Evolutionary conservation across 768 basidiomycete species (phyloP), one percentile per base, ranked within the genome.

Genomic region (Rhizopogon roseolus): DNA sequence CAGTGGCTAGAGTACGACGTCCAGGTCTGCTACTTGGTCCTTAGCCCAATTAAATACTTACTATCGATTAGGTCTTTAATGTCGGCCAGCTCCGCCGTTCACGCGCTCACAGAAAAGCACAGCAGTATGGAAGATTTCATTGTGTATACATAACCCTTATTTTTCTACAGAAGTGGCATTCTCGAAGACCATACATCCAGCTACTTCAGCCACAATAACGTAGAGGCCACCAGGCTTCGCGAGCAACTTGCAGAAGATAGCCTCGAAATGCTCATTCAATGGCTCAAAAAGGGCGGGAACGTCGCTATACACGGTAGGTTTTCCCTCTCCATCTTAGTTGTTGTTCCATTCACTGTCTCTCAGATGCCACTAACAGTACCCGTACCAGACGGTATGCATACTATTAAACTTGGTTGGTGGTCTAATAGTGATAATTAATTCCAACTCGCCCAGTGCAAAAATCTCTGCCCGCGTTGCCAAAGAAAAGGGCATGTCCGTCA

Each of bases 1-100:
- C 60, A 98, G 94, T 99, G 97, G 97, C 80, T 99, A 42, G 97
- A 99, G 70, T 99, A 98, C 68, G 84, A 96, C 60, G 96, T 97
- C 60, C 90, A 93, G 78, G 92, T 86, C 57, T n/a, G 62, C 51
- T 32, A 10, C 27, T 51, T 25, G 27, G 16, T 46, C 29, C 28
- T 37, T 19, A 11, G 28, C n/a, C 46, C 39, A 32, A 32, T 41
- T 28, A 17, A 10, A 42, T 57, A 55, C 27, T 58, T 13, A 29
- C 42, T 38, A 25, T 44, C 48, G 48, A 2, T 41, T 49, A 94
- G 90, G 97, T 98, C 5, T 98, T 98, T 78, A 98, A 99, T 65
- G 97, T 98, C 28, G 97, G 96, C 6, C 96, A 98, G 68, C 75
- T 97, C 22, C 81, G 95, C 53, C 82, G 94, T 28, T 88, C 88